A percentile compares a stretch with the other conserved stretches of the same genome.
Conservation (phyloP, 768 basidiomycete genomes). For the Mycena filopes region DNA sequence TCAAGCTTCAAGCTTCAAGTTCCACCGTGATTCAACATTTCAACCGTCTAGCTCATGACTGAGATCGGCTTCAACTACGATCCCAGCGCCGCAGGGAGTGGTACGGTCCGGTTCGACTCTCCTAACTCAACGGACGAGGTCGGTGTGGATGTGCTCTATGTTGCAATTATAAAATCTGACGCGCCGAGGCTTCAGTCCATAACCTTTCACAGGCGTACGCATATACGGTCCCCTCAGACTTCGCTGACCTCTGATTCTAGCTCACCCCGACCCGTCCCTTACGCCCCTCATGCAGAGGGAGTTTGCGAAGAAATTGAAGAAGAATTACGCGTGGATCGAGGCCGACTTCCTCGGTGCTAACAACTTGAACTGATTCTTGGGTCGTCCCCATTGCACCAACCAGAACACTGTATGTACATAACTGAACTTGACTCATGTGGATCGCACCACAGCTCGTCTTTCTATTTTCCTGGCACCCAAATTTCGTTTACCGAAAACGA, state of each 20-base stretch:
- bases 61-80: slow-evolving; percentile 82
- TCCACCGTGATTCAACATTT: neutral
- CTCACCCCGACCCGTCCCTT: slow-evolving; percentile 79
- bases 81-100: slow-evolving; percentile 72
- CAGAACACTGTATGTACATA: no score
- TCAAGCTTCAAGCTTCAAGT: no score
- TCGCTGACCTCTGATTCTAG: slow-evolving; percentile 46
- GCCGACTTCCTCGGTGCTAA: slow-evolving; percentile 27
- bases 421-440: no score
- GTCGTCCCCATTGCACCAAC: no score
- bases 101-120: slow-evolving; percentile 76
- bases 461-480: no score
- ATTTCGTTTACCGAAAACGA: no score
- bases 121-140: slow-evolving; percentile 63
- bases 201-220: slow-evolving; percentile 78
- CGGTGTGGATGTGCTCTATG: slow-evolving; percentile 48
- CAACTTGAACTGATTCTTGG: no score
- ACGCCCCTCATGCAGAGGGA: slow-evolving; percentile 58
- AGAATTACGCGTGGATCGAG: slow-evolving; percentile 73
- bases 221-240: neutral
- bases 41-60: slow-evolving; percentile 66
- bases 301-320: slow-evolving; percentile 67
- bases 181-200: slow-evolving; percentile 56
- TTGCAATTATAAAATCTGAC: neutral
- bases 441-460: no score